Conservation (phyloP, 2,329 filamentous ascomycete genomes). For the Colletotrichum lindemuthianum region DNA sequence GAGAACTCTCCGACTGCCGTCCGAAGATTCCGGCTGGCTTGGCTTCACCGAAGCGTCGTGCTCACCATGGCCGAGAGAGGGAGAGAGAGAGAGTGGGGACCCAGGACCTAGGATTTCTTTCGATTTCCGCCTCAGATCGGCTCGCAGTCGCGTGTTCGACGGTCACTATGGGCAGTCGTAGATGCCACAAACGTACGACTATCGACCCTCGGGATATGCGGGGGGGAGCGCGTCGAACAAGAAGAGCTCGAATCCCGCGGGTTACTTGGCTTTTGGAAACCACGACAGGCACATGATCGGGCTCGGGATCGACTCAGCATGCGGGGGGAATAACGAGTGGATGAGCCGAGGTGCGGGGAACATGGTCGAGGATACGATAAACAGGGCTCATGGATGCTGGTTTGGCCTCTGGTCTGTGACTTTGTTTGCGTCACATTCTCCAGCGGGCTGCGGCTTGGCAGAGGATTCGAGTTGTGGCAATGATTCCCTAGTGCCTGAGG, state of each 20-base stretch:
- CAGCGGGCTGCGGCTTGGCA: not conserved
- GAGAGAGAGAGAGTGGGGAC: not conserved
- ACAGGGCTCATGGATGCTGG: not conserved
- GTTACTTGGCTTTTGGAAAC: conserved; percentile 30
- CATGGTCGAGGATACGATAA: conserved; percentile 23
- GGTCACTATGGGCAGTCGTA: conserved; percentile 4
- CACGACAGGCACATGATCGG: conserved; percentile 13
- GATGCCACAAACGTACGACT: conserved; percentile 9
- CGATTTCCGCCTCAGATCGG: not conserved
- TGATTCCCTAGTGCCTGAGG: too few species aligned
- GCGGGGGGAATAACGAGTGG: conserved; percentile 2
- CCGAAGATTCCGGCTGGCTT: not conserved
- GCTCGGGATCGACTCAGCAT: conserved; percentile 20
- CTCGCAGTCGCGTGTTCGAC: not conserved
- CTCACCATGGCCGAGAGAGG: too few species aligned
- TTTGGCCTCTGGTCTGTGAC: not conserved
- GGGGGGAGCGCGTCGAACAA: not conserved
- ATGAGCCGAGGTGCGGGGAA: conserved; percentile 11
- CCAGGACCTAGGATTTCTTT: not conserved
- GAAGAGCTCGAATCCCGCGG: conserved; percentile 26
- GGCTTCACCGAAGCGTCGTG: too few species aligned
- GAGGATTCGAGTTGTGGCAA: not conserved
- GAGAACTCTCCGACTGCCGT: conserved; percentile 9
- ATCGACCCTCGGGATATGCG: not conserved
- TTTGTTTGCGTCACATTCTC: not conserved